These are phyloP conservation scores for Arthrinium puccinioides DNA, from an alignment of 2,329 filamentous ascomycete genomes.

Conservation along the genomic window DNA sequence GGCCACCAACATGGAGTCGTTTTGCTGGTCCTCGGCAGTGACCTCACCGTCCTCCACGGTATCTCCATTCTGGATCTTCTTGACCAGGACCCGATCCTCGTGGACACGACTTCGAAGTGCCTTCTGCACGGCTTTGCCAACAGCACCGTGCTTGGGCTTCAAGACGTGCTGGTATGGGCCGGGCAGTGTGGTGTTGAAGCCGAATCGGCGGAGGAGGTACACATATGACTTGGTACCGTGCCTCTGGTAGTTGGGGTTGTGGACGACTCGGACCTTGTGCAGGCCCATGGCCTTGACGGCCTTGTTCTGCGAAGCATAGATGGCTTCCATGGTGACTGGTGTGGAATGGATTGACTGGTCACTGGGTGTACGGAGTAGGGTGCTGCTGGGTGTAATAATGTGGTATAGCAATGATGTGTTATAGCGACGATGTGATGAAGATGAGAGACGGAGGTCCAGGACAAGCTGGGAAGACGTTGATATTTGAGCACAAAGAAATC, in stretches of 20 bases:
- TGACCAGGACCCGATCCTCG: conserved; percentile 38
- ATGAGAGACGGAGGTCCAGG: too few species aligned
- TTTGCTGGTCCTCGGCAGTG: conserved; percentile 56
- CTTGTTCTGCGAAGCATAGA: conserved; percentile 25
- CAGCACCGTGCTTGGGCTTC: conserved; percentile 39
- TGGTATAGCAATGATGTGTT: too few species aligned
- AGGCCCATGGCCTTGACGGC: conserved; percentile 27
- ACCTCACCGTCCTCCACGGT: conserved; percentile 40
- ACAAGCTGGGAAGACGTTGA: too few species aligned
- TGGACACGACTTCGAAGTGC: conserved; percentile 40
- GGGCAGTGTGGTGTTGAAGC: conserved; percentile 53
- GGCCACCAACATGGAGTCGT: conserved; percentile 42
- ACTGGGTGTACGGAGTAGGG: too few species aligned
- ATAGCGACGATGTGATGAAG: too few species aligned
- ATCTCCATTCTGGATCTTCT: conserved; percentile 31
- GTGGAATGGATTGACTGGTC: too few species aligned
- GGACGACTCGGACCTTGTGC: conserved; percentile 41
- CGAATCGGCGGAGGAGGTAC: conserved; percentile 52
- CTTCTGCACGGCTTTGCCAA: conserved; percentile 29
- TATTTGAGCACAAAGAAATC: too few species aligned
- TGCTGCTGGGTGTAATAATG: too few species aligned
- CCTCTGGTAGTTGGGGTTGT: conserved; percentile 52
- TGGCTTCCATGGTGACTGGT: conserved; percentile 26
- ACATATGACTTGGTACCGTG: conserved; percentile 59
- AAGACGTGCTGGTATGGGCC: conserved; percentile 52